Evolutionary conservation across 192 early-diverging fungal species (phyloP), one percentile per base, ranked within the genome.

Genomic region (Coemansia sp.): DNA sequence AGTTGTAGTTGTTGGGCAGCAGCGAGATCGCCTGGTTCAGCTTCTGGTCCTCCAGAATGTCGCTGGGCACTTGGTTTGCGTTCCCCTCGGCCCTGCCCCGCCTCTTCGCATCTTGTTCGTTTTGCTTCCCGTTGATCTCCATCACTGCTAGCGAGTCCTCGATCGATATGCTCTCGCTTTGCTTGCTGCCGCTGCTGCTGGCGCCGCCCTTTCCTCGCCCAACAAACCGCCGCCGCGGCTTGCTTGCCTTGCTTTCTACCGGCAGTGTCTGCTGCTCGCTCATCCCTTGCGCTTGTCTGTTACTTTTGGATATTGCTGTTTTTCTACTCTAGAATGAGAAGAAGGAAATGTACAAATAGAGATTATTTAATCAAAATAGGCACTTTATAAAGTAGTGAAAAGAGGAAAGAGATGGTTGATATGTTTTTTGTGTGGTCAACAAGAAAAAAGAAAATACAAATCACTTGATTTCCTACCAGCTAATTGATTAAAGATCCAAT

Each of bases 1-100:
- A 99, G 85, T 95, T 98, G 86, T 99, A 99, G 85, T 99, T 99
- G 39, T 78, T 72, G 2, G 98, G 98, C 16, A 99, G 80, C 58
- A 89, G 85, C 56, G 89, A 83, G 56, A 99, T 93, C 5, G 94
- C 92, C 52, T 91, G 86, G 75, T 95, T 96, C 19, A 99, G 84
- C 43, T 85, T 74, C 50, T 81, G 74, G 67, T 99, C 89, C 59
- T 91, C 86, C 16, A 95, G 78, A 45, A 99, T 96, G 18, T 91
- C 89, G 8, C 89, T 85, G 6, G 97, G 95, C 48, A 98, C 87
- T 60, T 93, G 92, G 71, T 92, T 92, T 26, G 78, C 78, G 57
- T 64, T 80, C 53, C 57, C 57, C 38, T 39, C 57, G 32, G 39
- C 15, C 16, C 65, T 72, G 52, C 69, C 61, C 26, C 44, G 37